Base-by-base conservation (phyloP, 192 early-diverging fungal genomes). In the Cetraspora pellucida region DNA sequence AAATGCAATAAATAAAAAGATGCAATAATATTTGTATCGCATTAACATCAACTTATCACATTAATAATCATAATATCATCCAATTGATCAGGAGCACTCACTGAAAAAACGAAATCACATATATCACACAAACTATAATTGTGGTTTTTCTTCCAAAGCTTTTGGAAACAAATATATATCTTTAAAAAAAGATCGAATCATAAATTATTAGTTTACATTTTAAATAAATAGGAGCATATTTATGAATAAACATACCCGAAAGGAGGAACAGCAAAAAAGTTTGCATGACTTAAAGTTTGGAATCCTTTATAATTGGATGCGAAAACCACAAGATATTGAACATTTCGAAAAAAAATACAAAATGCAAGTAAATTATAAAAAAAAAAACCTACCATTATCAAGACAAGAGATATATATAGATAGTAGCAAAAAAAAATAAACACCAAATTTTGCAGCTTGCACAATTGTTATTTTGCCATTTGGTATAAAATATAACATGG, bases 141-240 rank as follows among this genome's bases (percentile, higher is more conserved):
- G 63, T 65, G 10, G 63, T 65, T n/a, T 43, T 27, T 21, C 43
- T 65, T 44, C 63, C 63, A 65, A 65, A 65, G 2, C 37, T 17
- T 65, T 65, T 65, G n/a, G 30, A 65, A 21, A 65, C 63, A 65
- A 65, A 37, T n/a, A 65, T 65, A 65, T 65, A 65, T 44, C 63
- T 65, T 37, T 16, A 28, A 30, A 30, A 31, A 30, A 61, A 61
- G 7, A 37, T 3, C 5, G 31, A 37, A 37, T 6, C 37, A 37
- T 37, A 7, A 37, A 37, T 37, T 37, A 1, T 37, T 37, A 37
- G 37, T 37, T 1, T 37, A 37, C 7, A 37, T 37, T 37, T n/a
- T n/a, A n/a, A n/a, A n/a, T n/a, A n/a, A n/a, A n/a, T n/a, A n/a
- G n/a, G n/a, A n/a, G n/a, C n/a, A 37, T 37, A 37, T 37, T 37